phyloP scores from a whole-genome alignment of 371 early-diverging fungal species.

The Umbelopsis sp. region DNA sequence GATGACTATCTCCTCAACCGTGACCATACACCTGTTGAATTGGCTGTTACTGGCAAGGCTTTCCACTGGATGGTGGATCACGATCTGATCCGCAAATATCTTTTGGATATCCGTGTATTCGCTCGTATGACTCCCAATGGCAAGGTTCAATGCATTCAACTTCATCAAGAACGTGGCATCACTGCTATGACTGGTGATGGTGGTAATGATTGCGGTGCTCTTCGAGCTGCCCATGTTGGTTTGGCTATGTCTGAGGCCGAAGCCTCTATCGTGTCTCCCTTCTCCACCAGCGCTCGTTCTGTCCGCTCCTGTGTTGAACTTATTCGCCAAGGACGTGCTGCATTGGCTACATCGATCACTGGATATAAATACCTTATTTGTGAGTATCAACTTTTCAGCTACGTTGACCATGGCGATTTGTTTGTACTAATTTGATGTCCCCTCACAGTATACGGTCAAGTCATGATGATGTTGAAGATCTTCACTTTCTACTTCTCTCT shows the following conservation, averaged over 20 bases:
- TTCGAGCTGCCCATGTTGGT: slow-evolving; percentile 91
- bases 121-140: slow-evolving; percentile 80
- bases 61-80: slow-evolving; percentile 55
- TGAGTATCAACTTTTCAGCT: slow-evolving; percentile 13
- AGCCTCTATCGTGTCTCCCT: slow-evolving; percentile 87
- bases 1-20: slow-evolving; percentile 37
- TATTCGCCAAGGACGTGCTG: slow-evolving; percentile 74
- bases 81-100: slow-evolving; percentile 50
- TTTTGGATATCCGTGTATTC: slow-evolving; percentile 69
- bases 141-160: slow-evolving; percentile 74
- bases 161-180: slow-evolving; percentile 75
- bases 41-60: slow-evolving; percentile 77
- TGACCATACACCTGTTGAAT: slow-evolving; percentile 51
- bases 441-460: slow-evolving; percentile 68
- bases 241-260: slow-evolving; percentile 88
- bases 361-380: slow-evolving; percentile 72
- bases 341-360: slow-evolving; percentile 77
- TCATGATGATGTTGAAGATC: slow-evolving; percentile 73
- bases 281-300: slow-evolving; percentile 72
- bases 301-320: slow-evolving; percentile 76
- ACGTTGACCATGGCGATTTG: background rate
- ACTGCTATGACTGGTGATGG: slow-evolving; percentile 97
- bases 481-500: slow-evolving; percentile 60
- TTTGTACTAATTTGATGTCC: background rate
- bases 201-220: slow-evolving; percentile 94